Conservation (phyloP, 495 filamentous ascomycete genomes). For the Penicillium nucicola region DNA sequence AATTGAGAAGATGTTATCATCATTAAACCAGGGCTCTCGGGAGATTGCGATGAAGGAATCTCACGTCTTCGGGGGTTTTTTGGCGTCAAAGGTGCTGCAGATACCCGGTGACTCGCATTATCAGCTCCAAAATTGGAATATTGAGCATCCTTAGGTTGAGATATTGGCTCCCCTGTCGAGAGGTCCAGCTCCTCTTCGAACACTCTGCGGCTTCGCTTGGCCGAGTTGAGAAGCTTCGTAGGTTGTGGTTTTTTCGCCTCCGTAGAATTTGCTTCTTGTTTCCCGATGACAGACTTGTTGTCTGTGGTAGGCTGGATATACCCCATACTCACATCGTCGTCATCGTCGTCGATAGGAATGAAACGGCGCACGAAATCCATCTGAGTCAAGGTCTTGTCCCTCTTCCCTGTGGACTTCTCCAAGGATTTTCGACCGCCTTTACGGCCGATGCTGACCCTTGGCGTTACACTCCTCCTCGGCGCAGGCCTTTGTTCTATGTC, state of each 20-base stretch:
- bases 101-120: not conserved
- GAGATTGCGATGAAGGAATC: conserved; percentile 47
- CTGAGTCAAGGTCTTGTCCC: conserved; percentile 45
- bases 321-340: conserved; percentile 33
- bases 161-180: conserved; percentile 26
- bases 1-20: conserved; percentile 42
- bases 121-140: not conserved
- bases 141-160: conserved; percentile 10
- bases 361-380: conserved; percentile 46
- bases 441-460: conserved; percentile 16
- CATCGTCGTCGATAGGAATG: conserved; percentile 36
- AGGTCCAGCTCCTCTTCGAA: conserved; percentile 22
- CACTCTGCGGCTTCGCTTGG: conserved; percentile 12
- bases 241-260: not conserved
- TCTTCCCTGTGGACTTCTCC: conserved; percentile 19
- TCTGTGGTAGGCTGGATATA: conserved; percentile 28
- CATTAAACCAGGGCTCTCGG: conserved; percentile 40
- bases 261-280: not conserved
- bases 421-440: conserved; percentile 24
- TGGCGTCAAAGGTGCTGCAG: conserved; percentile 27
- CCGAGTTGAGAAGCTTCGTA: not conserved
- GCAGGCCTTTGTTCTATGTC: not conserved
- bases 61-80: conserved; percentile 30
- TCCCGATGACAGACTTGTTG: conserved; percentile 1
- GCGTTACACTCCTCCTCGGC: conserved; percentile 12